Percentiles rank a stretch among this genome's conserved stretches.
These are phyloP conservation scores for Gentiana macrophylla DNA, from an alignment of 257 asterid genomes.

Conservation along the genomic window DNA sequence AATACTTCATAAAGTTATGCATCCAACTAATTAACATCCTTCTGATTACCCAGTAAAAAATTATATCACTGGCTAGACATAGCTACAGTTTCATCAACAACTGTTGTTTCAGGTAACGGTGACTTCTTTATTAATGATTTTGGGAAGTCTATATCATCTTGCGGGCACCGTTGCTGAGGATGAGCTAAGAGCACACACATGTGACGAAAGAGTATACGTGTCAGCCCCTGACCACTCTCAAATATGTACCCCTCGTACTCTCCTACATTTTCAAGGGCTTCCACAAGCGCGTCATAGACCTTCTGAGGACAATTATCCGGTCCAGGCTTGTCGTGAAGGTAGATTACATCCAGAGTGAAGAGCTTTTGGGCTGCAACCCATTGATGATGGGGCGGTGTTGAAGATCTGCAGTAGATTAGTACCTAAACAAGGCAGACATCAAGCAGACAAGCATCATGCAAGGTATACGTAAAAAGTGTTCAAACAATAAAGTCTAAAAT, in stretches of 20 bases:
- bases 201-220: slow-evolving; percentile 63
- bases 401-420: slow-evolving; percentile 80
- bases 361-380: slow-evolving; percentile 51
- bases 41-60: background rate
- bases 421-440: slow-evolving; percentile 32
- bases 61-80: slow-evolving; percentile 36
- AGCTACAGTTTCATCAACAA: slow-evolving; percentile 35
- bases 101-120: slow-evolving; percentile 24
- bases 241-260: slow-evolving; percentile 78
- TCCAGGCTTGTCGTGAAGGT: slow-evolving; percentile 94
- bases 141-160: slow-evolving; percentile 70
- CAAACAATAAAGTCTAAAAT: too few relatives aligned
- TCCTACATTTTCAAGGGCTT: slow-evolving; percentile 69
- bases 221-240: slow-evolving; percentile 86
- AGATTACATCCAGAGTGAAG: slow-evolving; percentile 83
- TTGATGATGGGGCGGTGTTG: slow-evolving; percentile 53
- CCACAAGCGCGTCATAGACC: slow-evolving; percentile 84
- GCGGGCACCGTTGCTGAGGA: slow-evolving; percentile 83
- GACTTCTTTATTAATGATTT: slow-evolving; percentile 60
- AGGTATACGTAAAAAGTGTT: too few relatives aligned
- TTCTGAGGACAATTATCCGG: slow-evolving; percentile 87
- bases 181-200: slow-evolving; percentile 63
- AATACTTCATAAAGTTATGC: too few relatives aligned
- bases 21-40: too few relatives aligned
- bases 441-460: background rate